phyloP scores from a whole-genome alignment of 2,329 filamentous ascomycete genomes.

The Penicillium sp. region DNA sequence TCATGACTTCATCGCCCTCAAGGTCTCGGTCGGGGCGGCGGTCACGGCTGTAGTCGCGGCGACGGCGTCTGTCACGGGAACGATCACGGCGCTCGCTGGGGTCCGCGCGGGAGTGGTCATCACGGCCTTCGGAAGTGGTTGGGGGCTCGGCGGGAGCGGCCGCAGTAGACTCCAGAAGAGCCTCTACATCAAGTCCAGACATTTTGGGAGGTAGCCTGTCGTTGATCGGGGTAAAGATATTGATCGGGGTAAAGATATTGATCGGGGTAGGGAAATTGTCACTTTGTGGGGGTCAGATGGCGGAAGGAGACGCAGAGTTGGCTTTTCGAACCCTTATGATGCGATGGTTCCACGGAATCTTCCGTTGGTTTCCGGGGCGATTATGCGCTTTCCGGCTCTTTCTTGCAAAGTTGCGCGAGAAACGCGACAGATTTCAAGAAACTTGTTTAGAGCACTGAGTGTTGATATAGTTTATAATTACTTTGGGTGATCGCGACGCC shows the following conservation, averaged over 20 bases:
- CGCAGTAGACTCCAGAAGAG: conserved; percentile 75
- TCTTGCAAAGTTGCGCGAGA: background rate
- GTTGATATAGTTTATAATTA: background rate
- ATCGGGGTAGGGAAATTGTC: conserved; percentile 32
- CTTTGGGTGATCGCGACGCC: background rate
- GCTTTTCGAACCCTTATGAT: conserved; percentile 36
- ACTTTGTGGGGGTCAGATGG: conserved; percentile 39
- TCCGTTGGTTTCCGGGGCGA: background rate
- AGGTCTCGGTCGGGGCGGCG: conserved; percentile 51
- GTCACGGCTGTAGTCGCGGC: conserved; percentile 60
- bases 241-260: conserved; percentile 15
- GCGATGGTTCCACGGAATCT: background rate
- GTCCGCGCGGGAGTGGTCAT: conserved; percentile 57
- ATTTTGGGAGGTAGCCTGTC: conserved; percentile 44
- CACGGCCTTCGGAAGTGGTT: conserved; percentile 52
- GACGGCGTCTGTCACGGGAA: conserved; percentile 55
- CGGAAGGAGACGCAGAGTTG: conserved; percentile 23
- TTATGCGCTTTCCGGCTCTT: background rate
- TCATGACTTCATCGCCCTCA: conserved; percentile 57
- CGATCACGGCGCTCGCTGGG: conserved; percentile 53
- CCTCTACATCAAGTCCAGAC: conserved; percentile 79
- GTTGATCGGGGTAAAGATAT: conserved; percentile 6
- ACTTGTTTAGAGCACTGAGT: background rate
- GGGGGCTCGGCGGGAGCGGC: conserved; percentile 54
- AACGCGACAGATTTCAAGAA: background rate